A percentile compares a stretch with the other conserved stretches of the same genome.
These are phyloP conservation scores for Clathrus columnatus DNA, from an alignment of 768 basidiomycete species.

Conservation along the genomic window DNA sequence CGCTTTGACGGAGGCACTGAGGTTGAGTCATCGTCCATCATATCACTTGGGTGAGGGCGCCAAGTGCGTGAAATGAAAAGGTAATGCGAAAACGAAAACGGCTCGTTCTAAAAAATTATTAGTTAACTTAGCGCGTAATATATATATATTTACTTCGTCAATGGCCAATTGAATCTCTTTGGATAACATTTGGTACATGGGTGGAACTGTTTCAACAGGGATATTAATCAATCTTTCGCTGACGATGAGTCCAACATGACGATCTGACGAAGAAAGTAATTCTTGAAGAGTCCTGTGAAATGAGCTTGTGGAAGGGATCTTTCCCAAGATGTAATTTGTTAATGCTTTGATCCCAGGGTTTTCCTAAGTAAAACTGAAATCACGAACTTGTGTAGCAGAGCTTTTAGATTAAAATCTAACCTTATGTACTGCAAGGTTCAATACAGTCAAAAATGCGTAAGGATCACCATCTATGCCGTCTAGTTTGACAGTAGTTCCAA, in stretches of 20 bases:
- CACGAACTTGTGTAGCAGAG: neutral
- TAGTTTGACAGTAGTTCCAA: slow-evolving; percentile 89
- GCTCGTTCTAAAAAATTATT: slow-evolving; percentile 35
- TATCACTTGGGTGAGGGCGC: slow-evolving; percentile 62
- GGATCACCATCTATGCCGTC: slow-evolving; percentile 88
- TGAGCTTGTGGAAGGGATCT: slow-evolving; percentile 39
- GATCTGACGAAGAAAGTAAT: slow-evolving; percentile 42
- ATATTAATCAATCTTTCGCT: slow-evolving; percentile 91
- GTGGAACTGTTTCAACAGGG: slow-evolving; percentile 87
- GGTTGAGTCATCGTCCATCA: slow-evolving; percentile 34
- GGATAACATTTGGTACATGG: slow-evolving; percentile 83
- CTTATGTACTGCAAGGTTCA: slow-evolving; percentile 67
- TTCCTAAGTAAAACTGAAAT: slow-evolving; percentile 37
- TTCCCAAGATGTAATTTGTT: slow-evolving; percentile 57
- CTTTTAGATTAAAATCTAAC: slow-evolving; percentile 28
- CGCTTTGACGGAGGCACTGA: slow-evolving; percentile 30
- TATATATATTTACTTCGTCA: slow-evolving; percentile 41
- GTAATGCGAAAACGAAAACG: slow-evolving; percentile 65
- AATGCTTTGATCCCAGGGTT: slow-evolving; percentile 65
- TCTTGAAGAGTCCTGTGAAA: slow-evolving; percentile 46
- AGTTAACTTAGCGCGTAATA: neutral
- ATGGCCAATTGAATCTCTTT: slow-evolving; percentile 74
- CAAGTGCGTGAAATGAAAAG: slow-evolving; percentile 76
- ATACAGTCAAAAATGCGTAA: slow-evolving; percentile 74
- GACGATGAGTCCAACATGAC: slow-evolving; percentile 74